Evolutionary conservation across 2,329 filamentous ascomycete species (phyloP).

Genomic region (Davidsoniella virescens): DNA sequence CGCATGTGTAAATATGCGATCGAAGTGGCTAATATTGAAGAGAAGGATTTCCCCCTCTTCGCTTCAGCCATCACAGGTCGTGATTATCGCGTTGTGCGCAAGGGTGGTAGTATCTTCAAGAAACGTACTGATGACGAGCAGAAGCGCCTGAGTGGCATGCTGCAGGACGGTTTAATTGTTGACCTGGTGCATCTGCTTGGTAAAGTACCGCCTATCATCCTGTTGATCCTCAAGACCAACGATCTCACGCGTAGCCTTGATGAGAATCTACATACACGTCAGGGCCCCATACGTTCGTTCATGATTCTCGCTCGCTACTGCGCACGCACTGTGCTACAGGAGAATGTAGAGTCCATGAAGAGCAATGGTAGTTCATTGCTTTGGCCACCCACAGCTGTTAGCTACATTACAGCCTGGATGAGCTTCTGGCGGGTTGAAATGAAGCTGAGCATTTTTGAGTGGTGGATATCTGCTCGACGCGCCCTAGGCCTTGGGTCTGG

Average conservation of each 20-base stretch:
- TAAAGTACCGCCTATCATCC: constrained; percentile 76
- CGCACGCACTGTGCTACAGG: constrained; percentile 47
- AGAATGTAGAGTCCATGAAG: constrained; percentile 43
- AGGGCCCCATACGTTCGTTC: constrained; percentile 48
- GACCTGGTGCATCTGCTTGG: constrained; percentile 79
- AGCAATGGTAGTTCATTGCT: constrained; percentile 33
- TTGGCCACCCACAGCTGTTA: constrained; percentile 39
- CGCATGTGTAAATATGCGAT: constrained; percentile 78
- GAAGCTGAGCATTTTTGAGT: constrained; percentile 47
- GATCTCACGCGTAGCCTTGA: constrained; percentile 88
- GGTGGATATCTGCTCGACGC: constrained; percentile 41
- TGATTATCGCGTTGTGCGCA: constrained; percentile 58
- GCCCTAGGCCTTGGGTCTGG: constrained; percentile 20
- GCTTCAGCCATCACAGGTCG: constrained; percentile 91
- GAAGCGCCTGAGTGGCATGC: constrained; percentile 64
- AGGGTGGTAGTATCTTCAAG: constrained; percentile 36
- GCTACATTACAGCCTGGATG: constrained; percentile 39
- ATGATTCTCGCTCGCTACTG: constrained; percentile 55
- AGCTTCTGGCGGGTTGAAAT: constrained; percentile 43
- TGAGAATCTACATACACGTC: constrained; percentile 66
- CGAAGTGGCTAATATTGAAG: constrained; percentile 75
- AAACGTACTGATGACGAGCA: constrained; percentile 62
- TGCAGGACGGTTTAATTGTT: constrained; percentile 77
- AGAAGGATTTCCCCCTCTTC: constrained; percentile 87
- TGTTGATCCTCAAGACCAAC: constrained; percentile 94